These are phyloP conservation scores for Hordeum vulgare DNA, from an alignment of 176 grass and related monocot genomes.

Conservation along the genomic window MorexV3_pseudomolecules_assembly NC_058523.1:25733983-25734482, in stretches of 20 bases:
- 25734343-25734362: no score
- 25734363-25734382: no score
- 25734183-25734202: not conserved
- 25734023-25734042: not conserved
- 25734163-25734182: not conserved
- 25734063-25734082: rapidly evolving
- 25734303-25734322: no score
- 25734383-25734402: no score
- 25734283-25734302: not conserved
- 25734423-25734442: no score
- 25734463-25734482: no score
- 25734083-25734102: rapidly evolving
- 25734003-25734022: not conserved
- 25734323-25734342: no score
- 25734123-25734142: not conserved
- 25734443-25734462: no score
- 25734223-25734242: not conserved
- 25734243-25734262: not conserved
- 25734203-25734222: not conserved
- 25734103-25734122: rapidly evolving
- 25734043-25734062: not conserved
- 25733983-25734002: not conserved
- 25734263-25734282: not conserved
- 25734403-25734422: no score
- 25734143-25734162: not conserved